Base-by-base conservation (phyloP, 345 rosid genomes). In the Populus simonii region DNA sequence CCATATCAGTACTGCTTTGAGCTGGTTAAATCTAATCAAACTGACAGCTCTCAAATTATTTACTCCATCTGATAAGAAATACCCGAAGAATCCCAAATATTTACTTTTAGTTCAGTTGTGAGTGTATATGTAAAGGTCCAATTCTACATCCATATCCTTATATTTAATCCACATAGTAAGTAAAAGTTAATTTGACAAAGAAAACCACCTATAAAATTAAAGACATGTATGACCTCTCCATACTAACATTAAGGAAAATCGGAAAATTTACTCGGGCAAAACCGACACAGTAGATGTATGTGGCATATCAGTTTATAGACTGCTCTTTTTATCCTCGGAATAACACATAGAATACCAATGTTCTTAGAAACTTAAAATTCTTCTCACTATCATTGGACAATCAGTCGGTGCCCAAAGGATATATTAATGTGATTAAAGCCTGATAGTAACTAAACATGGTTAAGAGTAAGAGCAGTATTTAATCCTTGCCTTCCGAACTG, bases 401-500 rank as follows among this genome's bases (percentile, higher is more conserved):
- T 39, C 13, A 68, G 7, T 25, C 51, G 1, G 2, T 25, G 20
- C 11, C n/a, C 35, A 25, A 47, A 68, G 70, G 1, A 79, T 36
- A 20, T 18, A 18, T 70, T 9, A 71, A 12, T 53, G 7, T 17
- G 59, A 66, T 25, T 20, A 66, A 51, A 8, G 15, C 72, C 35
- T 45, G 15, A 45, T 36, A 38, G 62, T 27, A 69, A 29, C 43
- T 9, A 71, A n/a, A 71, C n/a, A 51, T 39, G 62, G 27, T 13
- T 41, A 62, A 55, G 65, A 43, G 22, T 22, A 29, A 25, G 57
- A 61, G 39, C n/a, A 70, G 36, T 36, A 36, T 68, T 67, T 74
- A 31, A 47, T 75, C 36, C 92, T 90, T 92, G 84, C 99, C 99
- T 95, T 95, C 29, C 99, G 87, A 85, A 95, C 99, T 72, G 90